Conservation (phyloP, 2,329 filamentous ascomycete species). For the Trichoderma sp. region DNA sequence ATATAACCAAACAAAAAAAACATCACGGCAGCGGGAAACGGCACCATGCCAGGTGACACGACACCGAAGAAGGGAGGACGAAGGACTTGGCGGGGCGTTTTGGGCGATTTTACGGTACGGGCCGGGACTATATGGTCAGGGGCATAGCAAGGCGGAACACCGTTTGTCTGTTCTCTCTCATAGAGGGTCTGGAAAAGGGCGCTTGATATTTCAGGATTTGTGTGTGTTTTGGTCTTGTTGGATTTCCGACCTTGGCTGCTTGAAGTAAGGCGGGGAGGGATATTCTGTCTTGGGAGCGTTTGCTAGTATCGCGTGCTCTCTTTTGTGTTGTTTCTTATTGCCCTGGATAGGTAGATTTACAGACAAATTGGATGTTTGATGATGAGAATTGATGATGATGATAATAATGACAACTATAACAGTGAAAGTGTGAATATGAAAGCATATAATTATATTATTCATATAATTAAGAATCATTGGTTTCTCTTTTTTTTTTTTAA, state of each 20-base stretch:
- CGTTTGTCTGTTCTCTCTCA: conserved; percentile 6
- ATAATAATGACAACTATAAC: background rate
- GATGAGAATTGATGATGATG: background rate
- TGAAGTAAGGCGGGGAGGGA: background rate
- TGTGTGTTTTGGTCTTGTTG: background rate
- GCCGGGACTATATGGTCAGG: conserved; percentile 3
- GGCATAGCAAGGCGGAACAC: conserved; percentile 12
- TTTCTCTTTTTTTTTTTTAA: background rate
- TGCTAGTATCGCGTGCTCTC: background rate
- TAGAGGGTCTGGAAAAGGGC: conserved; percentile 5
- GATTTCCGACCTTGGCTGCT: background rate
- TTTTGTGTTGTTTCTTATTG: background rate
- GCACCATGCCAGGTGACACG: background rate
- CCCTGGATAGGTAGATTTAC: background rate
- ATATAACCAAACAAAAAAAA: background rate
- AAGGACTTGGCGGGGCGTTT: conserved; percentile 9
- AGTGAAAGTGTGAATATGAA: background rate
- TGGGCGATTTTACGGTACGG: conserved; percentile 7
- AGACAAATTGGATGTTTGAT: conserved; percentile 10
- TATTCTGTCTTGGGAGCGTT: background rate
- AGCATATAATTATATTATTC: background rate
- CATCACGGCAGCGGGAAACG: background rate
- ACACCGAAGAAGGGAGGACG: background rate
- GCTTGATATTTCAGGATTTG: conserved; percentile 3
- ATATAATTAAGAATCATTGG: background rate